Evolutionary conservation across 2,329 filamentous ascomycete genomes (phyloP).

Genomic region (Aureobasidium leucospermi): DNA sequence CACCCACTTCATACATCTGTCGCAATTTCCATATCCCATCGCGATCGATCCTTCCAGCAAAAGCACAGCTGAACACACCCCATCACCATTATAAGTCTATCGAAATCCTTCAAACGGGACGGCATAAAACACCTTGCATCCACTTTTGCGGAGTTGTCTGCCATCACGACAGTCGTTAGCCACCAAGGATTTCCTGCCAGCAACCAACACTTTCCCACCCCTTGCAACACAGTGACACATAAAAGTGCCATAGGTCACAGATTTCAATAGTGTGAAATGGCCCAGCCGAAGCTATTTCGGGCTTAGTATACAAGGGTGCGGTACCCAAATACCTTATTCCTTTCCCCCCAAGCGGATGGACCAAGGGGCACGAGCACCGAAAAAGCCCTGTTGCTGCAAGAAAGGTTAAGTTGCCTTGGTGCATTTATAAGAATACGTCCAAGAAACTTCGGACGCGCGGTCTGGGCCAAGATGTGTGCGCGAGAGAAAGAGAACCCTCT

Average conservation of each 20-base stretch:
- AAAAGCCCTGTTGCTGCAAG: background rate
- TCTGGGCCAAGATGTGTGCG: background rate
- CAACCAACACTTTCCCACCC: background rate
- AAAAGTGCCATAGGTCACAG: background rate
- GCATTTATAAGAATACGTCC: background rate
- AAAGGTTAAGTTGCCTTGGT: slow-evolving; percentile 4
- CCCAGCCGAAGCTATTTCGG: background rate
- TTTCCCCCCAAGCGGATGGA: background rate
- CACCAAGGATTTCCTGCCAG: background rate
- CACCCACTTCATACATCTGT: too few species aligned
- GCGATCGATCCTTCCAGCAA: too few species aligned
- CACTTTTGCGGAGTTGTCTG: too few species aligned
- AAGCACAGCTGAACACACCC: too few species aligned
- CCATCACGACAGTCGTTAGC: too few species aligned
- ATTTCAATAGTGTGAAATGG: background rate
- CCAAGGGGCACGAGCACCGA: background rate
- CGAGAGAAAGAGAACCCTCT: background rate
- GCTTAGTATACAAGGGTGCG: background rate
- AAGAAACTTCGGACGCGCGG: background rate
- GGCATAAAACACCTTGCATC: too few species aligned
- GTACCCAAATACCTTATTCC: background rate
- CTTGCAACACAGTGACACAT: background rate
- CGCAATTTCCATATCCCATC: too few species aligned
- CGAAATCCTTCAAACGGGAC: too few species aligned
- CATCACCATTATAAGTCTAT: too few species aligned